phyloP scores from a whole-genome alignment of 2,329 filamentous ascomycete genomes.

The Aureobasidium sp. region DNA sequence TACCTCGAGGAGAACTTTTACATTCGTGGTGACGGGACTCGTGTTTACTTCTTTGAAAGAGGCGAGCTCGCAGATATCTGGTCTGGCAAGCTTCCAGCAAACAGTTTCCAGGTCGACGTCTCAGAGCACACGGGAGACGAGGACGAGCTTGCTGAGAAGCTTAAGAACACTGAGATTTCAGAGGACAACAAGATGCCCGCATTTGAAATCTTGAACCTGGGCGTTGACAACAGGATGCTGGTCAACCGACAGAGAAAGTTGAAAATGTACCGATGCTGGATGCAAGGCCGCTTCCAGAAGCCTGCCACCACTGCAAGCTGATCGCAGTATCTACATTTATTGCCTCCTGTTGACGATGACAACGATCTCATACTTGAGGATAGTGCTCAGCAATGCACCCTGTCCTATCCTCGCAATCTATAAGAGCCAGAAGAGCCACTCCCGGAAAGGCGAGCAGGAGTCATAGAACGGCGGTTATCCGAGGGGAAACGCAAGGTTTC shows the following conservation, averaged over 20 bases:
- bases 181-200: constrained; percentile 20
- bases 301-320: constrained; percentile 21
- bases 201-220: constrained; percentile 70
- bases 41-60: constrained; percentile 94
- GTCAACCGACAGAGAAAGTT: constrained; percentile 85
- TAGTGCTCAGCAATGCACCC: background rate
- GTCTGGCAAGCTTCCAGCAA: constrained; percentile 43
- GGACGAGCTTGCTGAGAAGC: constrained; percentile 18
- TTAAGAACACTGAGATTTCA: constrained; percentile 16
- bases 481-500: background rate
- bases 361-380: background rate
- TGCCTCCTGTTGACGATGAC: background rate
- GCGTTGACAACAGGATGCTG: constrained; percentile 78
- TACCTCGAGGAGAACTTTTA: constrained; percentile 98
- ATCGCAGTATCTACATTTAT: background rate
- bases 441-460: background rate
- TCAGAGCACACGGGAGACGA: constrained; percentile 21
- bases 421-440: background rate
- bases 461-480: background rate
- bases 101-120: constrained; percentile 21
- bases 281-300: constrained; percentile 68
- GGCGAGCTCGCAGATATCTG: constrained; percentile 77
- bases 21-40: constrained; percentile 86
- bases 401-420: background rate
- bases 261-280: constrained; percentile 99